Percentiles rank a stretch among this genome's conserved stretches.
Evolutionary conservation across 441 rosid genomes (phyloP).

Genomic region (Erodium trifolium): DNA sequence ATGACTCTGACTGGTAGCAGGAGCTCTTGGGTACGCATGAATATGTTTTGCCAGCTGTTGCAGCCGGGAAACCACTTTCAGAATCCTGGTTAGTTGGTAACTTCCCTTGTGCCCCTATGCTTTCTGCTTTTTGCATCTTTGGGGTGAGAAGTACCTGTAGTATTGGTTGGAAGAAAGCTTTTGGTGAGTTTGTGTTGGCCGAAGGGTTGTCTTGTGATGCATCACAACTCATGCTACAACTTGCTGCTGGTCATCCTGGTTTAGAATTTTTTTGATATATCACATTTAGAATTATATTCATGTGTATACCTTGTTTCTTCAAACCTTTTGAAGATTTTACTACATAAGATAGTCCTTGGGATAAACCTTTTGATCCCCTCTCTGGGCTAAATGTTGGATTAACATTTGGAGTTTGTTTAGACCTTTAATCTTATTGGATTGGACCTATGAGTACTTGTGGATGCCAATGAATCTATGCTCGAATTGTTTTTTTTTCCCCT

Average conservation of each 20-base stretch:
- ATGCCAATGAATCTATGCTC: not conserved
- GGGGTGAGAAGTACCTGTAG: too few species aligned
- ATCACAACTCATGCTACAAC: conserved; percentile 5
- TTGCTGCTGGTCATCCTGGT: not conserved
- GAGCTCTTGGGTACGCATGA: not conserved
- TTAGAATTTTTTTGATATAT: not conserved
- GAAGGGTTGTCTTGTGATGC: not conserved
- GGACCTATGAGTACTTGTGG: not conserved
- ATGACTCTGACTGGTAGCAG: not conserved
- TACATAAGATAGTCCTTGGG: not conserved
- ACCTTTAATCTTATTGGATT: not conserved
- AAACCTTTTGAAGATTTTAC: conserved; percentile 10
- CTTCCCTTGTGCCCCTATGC: not conserved
- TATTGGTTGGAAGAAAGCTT: not conserved
- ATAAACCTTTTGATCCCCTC: not conserved
- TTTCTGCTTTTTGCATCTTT: not conserved
- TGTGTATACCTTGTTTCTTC: conserved; percentile 10
- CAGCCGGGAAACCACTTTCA: not conserved
- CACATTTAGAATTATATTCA: not conserved
- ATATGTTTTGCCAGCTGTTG: not conserved
- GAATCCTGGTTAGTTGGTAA: not conserved
- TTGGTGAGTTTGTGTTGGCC: not conserved
- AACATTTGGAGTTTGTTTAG: conserved; percentile 1
- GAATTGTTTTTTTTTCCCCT: not conserved
- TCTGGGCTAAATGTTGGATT: not conserved